Base-by-base conservation (phyloP, 805 yeast species). In the Schwanniomyces vanrijiae region DNA sequence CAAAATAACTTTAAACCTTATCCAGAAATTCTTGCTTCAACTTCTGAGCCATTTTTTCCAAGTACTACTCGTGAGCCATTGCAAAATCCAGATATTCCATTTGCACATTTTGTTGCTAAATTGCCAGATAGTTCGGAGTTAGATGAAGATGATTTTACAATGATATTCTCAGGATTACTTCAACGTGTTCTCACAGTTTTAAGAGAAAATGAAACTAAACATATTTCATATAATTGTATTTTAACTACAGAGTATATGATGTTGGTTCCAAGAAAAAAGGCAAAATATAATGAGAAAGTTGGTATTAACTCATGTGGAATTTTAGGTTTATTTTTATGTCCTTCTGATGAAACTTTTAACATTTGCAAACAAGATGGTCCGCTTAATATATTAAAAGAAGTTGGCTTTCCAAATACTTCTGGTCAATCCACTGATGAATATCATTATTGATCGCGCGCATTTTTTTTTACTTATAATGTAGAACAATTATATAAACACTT, bases 161-260 rank as follows among this genome's bases (percentile, higher is more conserved):
- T 87, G 76, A 75, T 81, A 31, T 92, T 86, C 66, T 78, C 87
- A 45, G 78, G 88, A 5, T 72, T 91, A 21, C 70, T 94, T 56
- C 88, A 88, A 50, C 77, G 91, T 52, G 76, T 83, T 0, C 68
- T 90, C 56, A 84, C 91, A 2, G 78, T 82, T 13, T 76, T 82
- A 60, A 82, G 82, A 61, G 85, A 84, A 49, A 56, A 66, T 43
- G 72, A 65, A 5, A 57, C 68, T 13, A 54, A 59, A n/a, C 71
- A 72, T 38, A 69, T 83, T 42, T 86, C 92, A 33, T 92, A 88
- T 65, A 92, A 92, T 61, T 82, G 91, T 29, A 68, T 90, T 38
- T 81, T 92, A 77, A 90, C 95, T 41, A 82, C 82, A 42, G 78
- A 82, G 44, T 92, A 94, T 88, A 80, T 92, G 68, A 80, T 90